Evolutionary conservation across 2,329 filamentous ascomycete genomes (phyloP), one percentile per base, ranked within the genome.

Genomic region (Chaetomium olivaceum): DNA sequence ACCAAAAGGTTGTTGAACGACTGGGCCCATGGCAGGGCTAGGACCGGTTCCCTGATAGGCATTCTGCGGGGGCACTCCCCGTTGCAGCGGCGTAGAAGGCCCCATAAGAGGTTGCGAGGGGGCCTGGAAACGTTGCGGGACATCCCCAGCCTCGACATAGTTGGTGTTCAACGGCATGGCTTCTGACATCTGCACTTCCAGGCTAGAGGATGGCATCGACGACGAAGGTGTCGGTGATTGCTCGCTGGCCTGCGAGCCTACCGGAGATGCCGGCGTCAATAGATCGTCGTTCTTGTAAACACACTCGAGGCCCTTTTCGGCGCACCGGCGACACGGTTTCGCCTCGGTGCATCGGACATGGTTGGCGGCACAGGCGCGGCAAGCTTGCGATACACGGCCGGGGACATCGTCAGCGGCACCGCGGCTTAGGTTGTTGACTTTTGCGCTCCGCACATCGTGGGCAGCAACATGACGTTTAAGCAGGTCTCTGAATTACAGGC

Each of bases 271-370:
- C 25, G 60, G 52, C 31, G 52, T n/a, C 39, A 57, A 5, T 27
- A 21, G 21, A 14, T 62, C 60, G 39, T 57, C 60, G 19, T 2
- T 57, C 11, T 54, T 16, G 39, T 48, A 62, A 21, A 62, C 39
- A 36, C 60, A 62, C 27, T 62, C 60, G 21, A 62, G 36, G n/a
- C 60, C 60, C 60, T 57, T 56, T n/a, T 56, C 60, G 29, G 60
- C 52, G n/a, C 60, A 62, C 25, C 60, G 51, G 2, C 51, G 52
- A 29, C 60, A 62, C 21, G 60, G 60, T 21, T 62, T 62, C 2
- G 60, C 19, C 27, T 62, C 60, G 60, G 51, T 48, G 27, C 60
- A 62, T 14, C 60, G 60, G 25, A 62, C 51, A 50, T 62, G 60
- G 29, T 62, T 62, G 4, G 60, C 36, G n/a, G 60, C 60, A 50